Evolutionary conservation across 1,284 basidiomycete genomes (phyloP).

Genomic region (Malassezia obtusa): DNA sequence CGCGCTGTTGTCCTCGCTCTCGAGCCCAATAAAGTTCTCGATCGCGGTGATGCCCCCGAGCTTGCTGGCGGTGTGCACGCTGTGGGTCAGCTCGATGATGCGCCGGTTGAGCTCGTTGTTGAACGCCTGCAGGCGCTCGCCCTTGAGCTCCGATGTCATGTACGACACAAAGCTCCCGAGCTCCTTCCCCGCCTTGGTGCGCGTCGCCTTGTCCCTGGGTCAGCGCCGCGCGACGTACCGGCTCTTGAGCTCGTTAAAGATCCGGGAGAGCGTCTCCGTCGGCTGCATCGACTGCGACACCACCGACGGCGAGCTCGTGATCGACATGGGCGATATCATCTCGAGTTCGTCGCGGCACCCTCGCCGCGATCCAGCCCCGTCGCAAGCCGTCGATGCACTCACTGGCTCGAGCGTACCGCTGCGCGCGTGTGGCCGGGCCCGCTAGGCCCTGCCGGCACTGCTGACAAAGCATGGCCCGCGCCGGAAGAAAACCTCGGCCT

Average conservation of each 20-base stretch:
- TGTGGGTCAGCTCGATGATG: conserved; percentile 73
- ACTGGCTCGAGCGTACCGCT: conserved; percentile 12
- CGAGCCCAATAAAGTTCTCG: conserved; percentile 28
- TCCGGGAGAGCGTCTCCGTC: conserved; percentile 36
- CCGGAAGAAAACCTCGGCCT: no score
- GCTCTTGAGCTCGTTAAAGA: conserved; percentile 38
- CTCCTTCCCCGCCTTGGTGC: conserved; percentile 34
- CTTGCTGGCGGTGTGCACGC: conserved; percentile 63
- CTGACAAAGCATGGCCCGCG: background rate
- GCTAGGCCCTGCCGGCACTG: background rate
- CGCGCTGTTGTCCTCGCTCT: conserved; percentile 51
- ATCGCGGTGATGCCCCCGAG: conserved; percentile 74
- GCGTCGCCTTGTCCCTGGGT: conserved; percentile 19
- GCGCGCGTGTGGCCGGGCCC: background rate
- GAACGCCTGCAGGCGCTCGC: conserved; percentile 37
- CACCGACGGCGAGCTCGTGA: conserved; percentile 5
- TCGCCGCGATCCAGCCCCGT: background rate
- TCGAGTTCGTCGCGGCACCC: background rate
- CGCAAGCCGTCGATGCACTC: background rate
- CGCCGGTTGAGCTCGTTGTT: conserved; percentile 58
- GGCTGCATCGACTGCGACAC: conserved; percentile 22
- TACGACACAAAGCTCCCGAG: conserved; percentile 32
- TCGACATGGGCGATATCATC: conserved; percentile 12
- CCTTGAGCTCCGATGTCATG: conserved; percentile 37
- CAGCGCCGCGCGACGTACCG: conserved; percentile 19